Conservation (phyloP, 371 early-diverging fungal species). For the Actinomortierella wolfii region DNA sequence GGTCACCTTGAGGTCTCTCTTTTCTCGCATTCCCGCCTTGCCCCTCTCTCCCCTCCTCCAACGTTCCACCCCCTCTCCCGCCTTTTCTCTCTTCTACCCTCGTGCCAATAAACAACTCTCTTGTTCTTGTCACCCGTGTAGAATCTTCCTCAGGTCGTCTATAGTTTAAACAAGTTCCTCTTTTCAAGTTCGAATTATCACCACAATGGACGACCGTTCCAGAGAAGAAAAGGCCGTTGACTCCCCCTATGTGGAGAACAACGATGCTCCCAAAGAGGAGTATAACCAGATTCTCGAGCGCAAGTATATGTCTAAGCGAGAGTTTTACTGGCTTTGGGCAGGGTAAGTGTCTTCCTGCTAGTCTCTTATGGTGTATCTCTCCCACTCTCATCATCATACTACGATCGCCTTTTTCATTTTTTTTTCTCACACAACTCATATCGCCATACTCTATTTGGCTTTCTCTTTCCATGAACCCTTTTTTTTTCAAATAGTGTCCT, state of each 20-base stretch:
- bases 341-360: slow-evolving; percentile 5
- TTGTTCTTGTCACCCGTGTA: no score
- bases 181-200: not conserved
- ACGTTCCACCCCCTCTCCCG: no score
- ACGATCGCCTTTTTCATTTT: not conserved
- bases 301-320: slow-evolving; percentile 8
- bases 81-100: no score
- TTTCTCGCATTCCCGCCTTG: no score
- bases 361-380: not conserved
- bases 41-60: no score
- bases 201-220: slow-evolving; percentile 2
- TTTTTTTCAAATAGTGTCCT: slow-evolving; percentile 6
- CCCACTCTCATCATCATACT: not conserved
- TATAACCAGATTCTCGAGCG: slow-evolving; percentile 13
- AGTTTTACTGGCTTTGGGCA: slow-evolving; percentile 12
- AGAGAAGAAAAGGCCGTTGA: not conserved
- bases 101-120: no score
- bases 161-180: no score
- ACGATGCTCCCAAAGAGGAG: slow-evolving; percentile 2
- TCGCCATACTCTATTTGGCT: not conserved
- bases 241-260: not conserved
- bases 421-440: not conserved
- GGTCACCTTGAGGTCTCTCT: no score
- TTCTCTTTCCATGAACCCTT: not conserved
- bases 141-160: no score